These are phyloP conservation scores for Hyaloscypha hepaticicola DNA, from an alignment of 495 filamentous ascomycete species.

Conservation along the genomic window DNA sequence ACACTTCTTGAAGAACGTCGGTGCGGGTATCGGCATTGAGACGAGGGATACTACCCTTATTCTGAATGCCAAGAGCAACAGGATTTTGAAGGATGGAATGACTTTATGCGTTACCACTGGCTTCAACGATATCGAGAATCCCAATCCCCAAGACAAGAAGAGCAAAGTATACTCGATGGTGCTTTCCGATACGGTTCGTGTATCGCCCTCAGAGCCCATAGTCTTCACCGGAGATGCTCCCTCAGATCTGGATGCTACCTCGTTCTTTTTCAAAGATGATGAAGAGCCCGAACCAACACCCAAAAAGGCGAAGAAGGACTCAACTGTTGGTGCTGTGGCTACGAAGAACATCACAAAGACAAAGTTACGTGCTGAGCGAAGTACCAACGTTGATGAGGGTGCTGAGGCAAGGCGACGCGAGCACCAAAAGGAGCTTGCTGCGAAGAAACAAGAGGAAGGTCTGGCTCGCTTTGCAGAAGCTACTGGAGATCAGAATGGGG, in stretches of 20 bases:
- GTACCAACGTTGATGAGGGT: slow-evolving; percentile 81
- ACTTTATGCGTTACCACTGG: slow-evolving; percentile 86
- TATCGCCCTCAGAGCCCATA: slow-evolving; percentile 69
- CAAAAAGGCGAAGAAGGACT: slow-evolving; percentile 78
- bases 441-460: slow-evolving; percentile 86
- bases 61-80: slow-evolving; percentile 79
- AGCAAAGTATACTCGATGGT: slow-evolving; percentile 85
- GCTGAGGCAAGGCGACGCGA: slow-evolving; percentile 83
- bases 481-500: slow-evolving; percentile 83
- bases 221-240: slow-evolving; percentile 93
- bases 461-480: slow-evolving; percentile 76
- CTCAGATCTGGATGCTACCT: slow-evolving; percentile 84
- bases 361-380: slow-evolving; percentile 86
- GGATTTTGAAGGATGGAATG: slow-evolving; percentile 91
- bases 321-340: slow-evolving; percentile 77
- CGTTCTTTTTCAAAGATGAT: slow-evolving; percentile 96
- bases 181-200: slow-evolving; percentile 89
- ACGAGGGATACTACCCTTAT: slow-evolving; percentile 76
- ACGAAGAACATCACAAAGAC: slow-evolving; percentile 92
- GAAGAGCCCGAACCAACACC: slow-evolving; percentile 64
- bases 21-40: slow-evolving; percentile 90
- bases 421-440: slow-evolving; percentile 88
- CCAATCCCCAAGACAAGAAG: slow-evolving; percentile 77
- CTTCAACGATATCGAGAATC: slow-evolving; percentile 82
- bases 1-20: slow-evolving; percentile 87